Conservation (phyloP, 179 eudicot genomes). For the Corrigiola litoralis region DNA sequence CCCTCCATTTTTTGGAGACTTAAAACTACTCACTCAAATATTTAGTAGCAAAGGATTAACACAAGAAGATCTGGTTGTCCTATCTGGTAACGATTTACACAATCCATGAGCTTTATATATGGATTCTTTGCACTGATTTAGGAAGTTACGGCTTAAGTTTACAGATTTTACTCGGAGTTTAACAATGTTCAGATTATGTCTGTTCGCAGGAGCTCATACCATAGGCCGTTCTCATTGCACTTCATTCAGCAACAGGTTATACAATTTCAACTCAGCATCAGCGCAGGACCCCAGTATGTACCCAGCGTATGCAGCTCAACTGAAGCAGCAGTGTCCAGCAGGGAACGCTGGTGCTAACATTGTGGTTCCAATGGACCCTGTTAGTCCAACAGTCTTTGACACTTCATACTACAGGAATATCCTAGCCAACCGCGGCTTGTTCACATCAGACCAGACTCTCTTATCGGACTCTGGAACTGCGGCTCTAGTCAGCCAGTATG, state of each 20-base stretch:
- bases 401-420: constrained; percentile 48
- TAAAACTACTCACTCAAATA: constrained; percentile 47
- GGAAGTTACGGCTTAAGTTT: neutral
- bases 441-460: constrained; percentile 72
- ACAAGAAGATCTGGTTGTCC: constrained; percentile 84
- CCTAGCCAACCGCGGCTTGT: constrained; percentile 51
- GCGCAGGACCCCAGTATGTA: constrained; percentile 53
- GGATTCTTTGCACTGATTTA: neutral
- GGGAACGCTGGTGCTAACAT: constrained; percentile 30
- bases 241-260: constrained; percentile 49
- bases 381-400: constrained; percentile 44
- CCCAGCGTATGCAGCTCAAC: constrained; percentile 44
- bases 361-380: constrained; percentile 69
- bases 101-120: neutral
- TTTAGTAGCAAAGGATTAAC: constrained; percentile 64
- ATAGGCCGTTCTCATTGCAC: constrained; percentile 82
- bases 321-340: constrained; percentile 59
- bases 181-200: neutral
- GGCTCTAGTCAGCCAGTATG: constrained; percentile 43
- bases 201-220: constrained; percentile 69
- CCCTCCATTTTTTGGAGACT: constrained; percentile 45
- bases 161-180: neutral
- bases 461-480: constrained; percentile 31
- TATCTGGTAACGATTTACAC: constrained; percentile 51
- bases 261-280: constrained; percentile 39